These are phyloP conservation scores for Pulicaria dysenterica DNA, from an alignment of 129 eudicot species.

Conservation along the genomic window DNA sequence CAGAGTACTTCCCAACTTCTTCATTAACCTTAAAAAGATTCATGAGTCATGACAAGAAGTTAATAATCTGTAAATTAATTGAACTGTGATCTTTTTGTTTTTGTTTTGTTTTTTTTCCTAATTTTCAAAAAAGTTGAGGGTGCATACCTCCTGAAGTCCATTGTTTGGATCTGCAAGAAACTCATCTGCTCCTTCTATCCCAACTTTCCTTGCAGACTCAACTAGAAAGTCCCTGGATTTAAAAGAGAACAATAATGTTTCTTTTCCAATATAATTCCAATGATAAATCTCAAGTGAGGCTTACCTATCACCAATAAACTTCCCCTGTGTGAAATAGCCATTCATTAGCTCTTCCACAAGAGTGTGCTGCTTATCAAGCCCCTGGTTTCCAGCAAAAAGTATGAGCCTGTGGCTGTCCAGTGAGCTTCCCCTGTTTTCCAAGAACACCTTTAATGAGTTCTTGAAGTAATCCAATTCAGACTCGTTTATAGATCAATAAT, in stretches of 20 bases:
- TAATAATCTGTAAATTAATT: conserved; percentile 6
- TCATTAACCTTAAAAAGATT: conserved; percentile 61
- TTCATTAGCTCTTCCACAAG: conserved; percentile 83
- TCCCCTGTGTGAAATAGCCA: conserved; percentile 91
- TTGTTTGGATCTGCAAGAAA: conserved; percentile 81
- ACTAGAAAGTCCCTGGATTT: conserved; percentile 70
- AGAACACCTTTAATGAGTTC: conserved; percentile 12
- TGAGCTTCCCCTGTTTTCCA: conserved; percentile 67
- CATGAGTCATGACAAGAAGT: neutral
- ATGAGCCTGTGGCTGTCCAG: conserved; percentile 96
- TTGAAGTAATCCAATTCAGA: neutral
- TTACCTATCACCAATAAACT: conserved; percentile 90
- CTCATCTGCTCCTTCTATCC: conserved; percentile 86
- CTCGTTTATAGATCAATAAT: neutral
- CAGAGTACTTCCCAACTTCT: conserved; percentile 63
- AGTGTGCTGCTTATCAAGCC: conserved; percentile 74
- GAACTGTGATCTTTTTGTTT: neutral
- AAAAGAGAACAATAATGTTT: neutral
- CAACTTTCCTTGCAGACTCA: conserved; percentile 80
- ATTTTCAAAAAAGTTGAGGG: neutral
- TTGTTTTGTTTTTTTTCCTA: neutral
- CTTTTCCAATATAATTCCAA: neutral
- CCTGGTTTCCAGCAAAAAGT: conserved; percentile 84
- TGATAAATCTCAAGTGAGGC: conserved; percentile 9
- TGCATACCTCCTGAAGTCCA: conserved; percentile 76